Base-by-base conservation (phyloP, 192 early-diverging fungal genomes). In the Podila epigama region DNA sequence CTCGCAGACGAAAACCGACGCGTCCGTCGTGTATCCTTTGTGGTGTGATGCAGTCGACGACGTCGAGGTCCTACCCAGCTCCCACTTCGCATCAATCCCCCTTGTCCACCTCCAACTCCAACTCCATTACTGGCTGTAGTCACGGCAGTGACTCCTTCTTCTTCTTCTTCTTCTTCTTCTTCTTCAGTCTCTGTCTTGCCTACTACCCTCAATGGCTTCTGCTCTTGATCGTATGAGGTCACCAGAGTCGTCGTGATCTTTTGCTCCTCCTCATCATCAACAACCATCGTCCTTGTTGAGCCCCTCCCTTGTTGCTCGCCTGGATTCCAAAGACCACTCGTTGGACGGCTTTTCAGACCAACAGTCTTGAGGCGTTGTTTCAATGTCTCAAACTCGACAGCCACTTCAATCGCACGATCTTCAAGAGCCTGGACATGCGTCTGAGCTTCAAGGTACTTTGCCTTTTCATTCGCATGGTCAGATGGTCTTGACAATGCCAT, bases 351-450 rank as follows among this genome's bases (percentile, higher is more conserved):
- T 25, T 31, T 44, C n/a, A 12, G 36, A 22, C 6, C 32, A 20
- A 40, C 50, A 53, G 35, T 28, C n/a, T n/a, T 48, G 16, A 73
- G 54, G 2, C 58, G 56, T 12, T 73, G 56, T 16, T 60, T 73
- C 3, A 73, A 22, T 9, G 70, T 52, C 51, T 73, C 70, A 27
- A 73, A 73, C 31, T 63, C 70, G 13, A 66, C 63, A 5, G 70
- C 70, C 15, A 66, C 63, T 31, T 73, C 63, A 33, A 73, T 73
- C 6, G 70, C 70, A 18, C 63, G 70, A 22, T 73, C 62, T 42
- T 73, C 70, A 8, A 59, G 29, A 10, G 63, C 63, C 29, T 65
- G 70, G 2, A 66, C 36, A 2, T 34, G 51, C 9, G 52, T 15
- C 12, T 15, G 28, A 31, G 1, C 34, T 15, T 27, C 16, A 42